Percentiles rank a stretch among this genome's conserved stretches.
Evolutionary conservation across 1,284 basidiomycete species (phyloP).

Genomic region (Pterulicium gracile): DNA sequence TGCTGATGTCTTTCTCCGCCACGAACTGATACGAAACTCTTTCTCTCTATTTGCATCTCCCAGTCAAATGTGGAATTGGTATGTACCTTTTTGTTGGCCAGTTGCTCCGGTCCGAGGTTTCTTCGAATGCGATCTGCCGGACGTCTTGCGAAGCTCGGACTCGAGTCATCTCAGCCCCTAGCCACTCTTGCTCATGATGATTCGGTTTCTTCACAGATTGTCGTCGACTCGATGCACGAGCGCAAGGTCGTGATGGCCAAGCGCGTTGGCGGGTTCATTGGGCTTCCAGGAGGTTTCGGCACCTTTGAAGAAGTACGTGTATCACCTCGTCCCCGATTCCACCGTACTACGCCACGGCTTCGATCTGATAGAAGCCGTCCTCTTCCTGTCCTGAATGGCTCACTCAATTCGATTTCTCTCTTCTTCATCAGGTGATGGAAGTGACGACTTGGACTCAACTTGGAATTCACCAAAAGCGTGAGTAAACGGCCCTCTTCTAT

Average conservation of each 20-base stretch:
- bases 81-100: neutral
- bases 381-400: slow-evolving; percentile 2
- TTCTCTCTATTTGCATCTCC: neutral
- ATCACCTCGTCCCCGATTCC: neutral
- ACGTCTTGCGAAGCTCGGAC: too few relatives aligned
- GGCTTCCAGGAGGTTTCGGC: slow-evolving; percentile 84
- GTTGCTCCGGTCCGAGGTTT: neutral
- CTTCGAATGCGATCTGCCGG: slow-evolving; percentile 2
- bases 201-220: slow-evolving; percentile 37
- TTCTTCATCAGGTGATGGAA: slow-evolving; percentile 58
- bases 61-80: slow-evolving; percentile 8
- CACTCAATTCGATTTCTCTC: neutral
- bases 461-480: slow-evolving; percentile 82
- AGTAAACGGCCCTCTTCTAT: slow-evolving; percentile 13
- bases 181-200: too few relatives aligned
- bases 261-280: slow-evolving; percentile 70
- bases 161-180: too few relatives aligned
- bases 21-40: neutral
- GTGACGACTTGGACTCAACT: slow-evolving; percentile 88
- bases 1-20: neutral
- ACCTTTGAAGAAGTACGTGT: slow-evolving; percentile 77
- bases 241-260: slow-evolving; percentile 85
- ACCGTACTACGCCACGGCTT: neutral
- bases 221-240: slow-evolving; percentile 87
- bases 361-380: neutral